Conservation (phyloP, 2,329 filamentous ascomycete genomes). For the Sporothrix protearum region DNA sequence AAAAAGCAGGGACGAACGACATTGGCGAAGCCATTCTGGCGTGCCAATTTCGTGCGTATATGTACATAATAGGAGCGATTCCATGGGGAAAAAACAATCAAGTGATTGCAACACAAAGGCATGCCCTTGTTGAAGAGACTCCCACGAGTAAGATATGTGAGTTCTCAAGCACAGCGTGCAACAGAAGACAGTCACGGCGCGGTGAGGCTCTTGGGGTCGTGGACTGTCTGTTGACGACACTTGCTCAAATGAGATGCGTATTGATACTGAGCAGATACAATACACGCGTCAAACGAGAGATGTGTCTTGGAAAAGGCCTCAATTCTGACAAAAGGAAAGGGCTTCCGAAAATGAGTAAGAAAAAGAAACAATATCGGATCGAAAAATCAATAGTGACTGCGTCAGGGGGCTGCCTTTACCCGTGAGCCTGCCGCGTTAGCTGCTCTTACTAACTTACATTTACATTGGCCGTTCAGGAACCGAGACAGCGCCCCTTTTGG, state of each 20-base stretch:
- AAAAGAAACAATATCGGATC: background rate
- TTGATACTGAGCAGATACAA: background rate
- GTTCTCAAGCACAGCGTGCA: background rate
- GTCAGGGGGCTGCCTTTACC: conserved; percentile 16
- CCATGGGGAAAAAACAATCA: no score
- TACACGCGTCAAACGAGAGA: background rate
- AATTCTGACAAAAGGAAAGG: background rate
- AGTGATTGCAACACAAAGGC: no score
- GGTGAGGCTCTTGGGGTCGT: background rate
- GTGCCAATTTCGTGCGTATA: background rate
- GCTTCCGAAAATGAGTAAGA: background rate
- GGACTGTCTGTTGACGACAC: background rate
- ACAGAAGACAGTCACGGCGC: background rate
- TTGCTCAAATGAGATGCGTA: background rate
- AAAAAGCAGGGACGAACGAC: background rate
- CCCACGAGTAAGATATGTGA: background rate
- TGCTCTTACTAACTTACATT: conserved; percentile 5
- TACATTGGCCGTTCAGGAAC: background rate
- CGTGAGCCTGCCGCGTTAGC: conserved; percentile 10
- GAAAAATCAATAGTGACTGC: conserved; percentile 1
- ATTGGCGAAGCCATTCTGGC: background rate
- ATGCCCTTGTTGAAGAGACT: background rate
- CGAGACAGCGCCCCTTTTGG: background rate
- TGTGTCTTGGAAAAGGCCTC: background rate
- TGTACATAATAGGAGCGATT: no score